These are phyloP conservation scores for Cladophialophora carrionii DNA, from an alignment of 2,329 filamentous ascomycete genomes.

Conservation along the genomic window DNA sequence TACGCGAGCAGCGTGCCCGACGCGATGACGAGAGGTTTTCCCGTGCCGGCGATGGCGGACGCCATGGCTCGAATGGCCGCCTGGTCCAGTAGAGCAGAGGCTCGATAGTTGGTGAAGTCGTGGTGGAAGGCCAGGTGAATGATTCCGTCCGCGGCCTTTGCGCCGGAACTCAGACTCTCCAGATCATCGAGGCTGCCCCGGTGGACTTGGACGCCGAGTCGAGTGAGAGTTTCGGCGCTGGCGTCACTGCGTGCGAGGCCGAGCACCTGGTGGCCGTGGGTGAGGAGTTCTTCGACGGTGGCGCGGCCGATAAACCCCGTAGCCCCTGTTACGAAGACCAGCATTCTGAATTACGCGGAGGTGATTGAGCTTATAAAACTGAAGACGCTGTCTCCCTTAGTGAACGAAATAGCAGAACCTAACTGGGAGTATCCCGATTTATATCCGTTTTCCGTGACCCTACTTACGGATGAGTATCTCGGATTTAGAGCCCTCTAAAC, in stretches of 20 bases:
- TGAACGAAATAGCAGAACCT: too few species aligned
- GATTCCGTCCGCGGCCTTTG: conserved; percentile 44
- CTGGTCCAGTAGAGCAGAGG: conserved; percentile 41
- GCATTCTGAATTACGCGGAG: conserved; percentile 35
- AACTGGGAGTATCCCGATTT: not conserved
- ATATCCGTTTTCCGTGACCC: not conserved
- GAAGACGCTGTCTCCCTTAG: too few species aligned
- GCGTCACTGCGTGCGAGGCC: conserved; percentile 48
- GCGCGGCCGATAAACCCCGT: conserved; percentile 51
- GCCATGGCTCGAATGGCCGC: conserved; percentile 47
- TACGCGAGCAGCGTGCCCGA: conserved; percentile 44
- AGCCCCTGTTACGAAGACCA: conserved; percentile 51
- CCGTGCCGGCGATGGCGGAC: conserved; percentile 41
- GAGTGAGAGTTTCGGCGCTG: conserved; percentile 40
- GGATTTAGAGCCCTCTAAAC: not conserved
- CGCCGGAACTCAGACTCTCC: conserved; percentile 43
- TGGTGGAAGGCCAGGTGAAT: conserved; percentile 51
- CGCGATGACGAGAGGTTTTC: conserved; percentile 46
- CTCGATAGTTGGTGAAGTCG: conserved; percentile 46
- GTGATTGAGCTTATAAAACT: not conserved
- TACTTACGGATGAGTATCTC: not conserved
- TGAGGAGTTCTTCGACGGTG: conserved; percentile 47
- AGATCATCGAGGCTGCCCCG: conserved; percentile 46
- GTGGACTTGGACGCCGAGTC: conserved; percentile 43
- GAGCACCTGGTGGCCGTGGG: conserved; percentile 47